Conservation (phyloP, 768 basidiomycete species). For the Tricholomella constricta region DNA sequence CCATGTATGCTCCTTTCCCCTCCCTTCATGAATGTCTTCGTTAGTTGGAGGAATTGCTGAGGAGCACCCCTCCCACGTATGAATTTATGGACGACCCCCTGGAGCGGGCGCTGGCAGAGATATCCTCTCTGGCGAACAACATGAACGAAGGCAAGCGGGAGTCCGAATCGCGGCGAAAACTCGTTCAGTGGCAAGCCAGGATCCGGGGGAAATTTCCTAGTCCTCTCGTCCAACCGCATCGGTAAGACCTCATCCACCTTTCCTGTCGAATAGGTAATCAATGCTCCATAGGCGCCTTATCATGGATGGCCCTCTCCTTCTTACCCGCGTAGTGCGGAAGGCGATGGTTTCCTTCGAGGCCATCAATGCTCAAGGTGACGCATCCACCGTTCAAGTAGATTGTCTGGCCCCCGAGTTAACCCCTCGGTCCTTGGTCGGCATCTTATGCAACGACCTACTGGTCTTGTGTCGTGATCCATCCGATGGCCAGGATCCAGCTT, state of each 20-base stretch:
- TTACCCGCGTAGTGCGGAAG: slow-evolving; percentile 92
- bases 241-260: slow-evolving; percentile 46
- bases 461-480: slow-evolving; percentile 89
- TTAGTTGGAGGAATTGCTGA: slow-evolving; percentile 83
- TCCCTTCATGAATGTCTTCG: slow-evolving; percentile 14
- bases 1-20: slow-evolving; percentile 6
- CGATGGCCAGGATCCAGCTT: slow-evolving; percentile 73
- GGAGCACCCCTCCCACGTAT: slow-evolving; percentile 79
- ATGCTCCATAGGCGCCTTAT: slow-evolving; percentile 69
- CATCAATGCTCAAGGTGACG: slow-evolving; percentile 73
- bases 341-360: slow-evolving; percentile 80
- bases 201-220: slow-evolving; percentile 93
- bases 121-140: slow-evolving; percentile 84
- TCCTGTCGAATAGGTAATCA: slow-evolving; percentile 9
- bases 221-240: slow-evolving; percentile 97
- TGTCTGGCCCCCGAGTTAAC: slow-evolving; percentile 87
- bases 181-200: slow-evolving; percentile 88
- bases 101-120: slow-evolving; percentile 83
- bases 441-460: slow-evolving; percentile 91
- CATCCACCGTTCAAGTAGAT: slow-evolving; percentile 85
- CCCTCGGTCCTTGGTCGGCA: slow-evolving; percentile 74
- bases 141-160: slow-evolving; percentile 99
- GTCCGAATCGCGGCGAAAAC: slow-evolving; percentile 85
- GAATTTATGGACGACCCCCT: slow-evolving; percentile 82
- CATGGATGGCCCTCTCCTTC: slow-evolving; percentile 84